Evolutionary conservation across 176 grass and related monocot species (phyloP).

Genomic region (Cenchrus purpureus): DNA sequence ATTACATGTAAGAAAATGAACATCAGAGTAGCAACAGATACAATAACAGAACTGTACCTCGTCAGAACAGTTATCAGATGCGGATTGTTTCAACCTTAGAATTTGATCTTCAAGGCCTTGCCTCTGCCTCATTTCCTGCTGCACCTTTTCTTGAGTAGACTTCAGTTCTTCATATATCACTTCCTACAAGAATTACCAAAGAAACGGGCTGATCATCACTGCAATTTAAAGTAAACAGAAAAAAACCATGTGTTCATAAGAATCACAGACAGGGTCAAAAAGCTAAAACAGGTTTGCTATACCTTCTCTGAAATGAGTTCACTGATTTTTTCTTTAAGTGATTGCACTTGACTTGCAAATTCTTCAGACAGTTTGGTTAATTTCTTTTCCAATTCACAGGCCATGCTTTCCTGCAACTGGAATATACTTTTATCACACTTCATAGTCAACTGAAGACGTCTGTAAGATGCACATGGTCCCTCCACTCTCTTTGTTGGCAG

Average conservation of each 20-base stretch:
- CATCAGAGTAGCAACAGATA: constrained; percentile 36
- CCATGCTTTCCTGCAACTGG: constrained; percentile 62
- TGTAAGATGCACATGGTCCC: neutral
- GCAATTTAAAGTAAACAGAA: constrained; percentile 25
- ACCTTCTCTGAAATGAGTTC: constrained; percentile 82
- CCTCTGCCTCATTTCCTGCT: constrained; percentile 60
- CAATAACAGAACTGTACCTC: constrained; percentile 58
- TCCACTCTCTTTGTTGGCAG: neutral
- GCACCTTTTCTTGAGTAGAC: constrained; percentile 66
- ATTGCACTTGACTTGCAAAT: constrained; percentile 56
- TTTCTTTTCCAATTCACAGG: constrained; percentile 57
- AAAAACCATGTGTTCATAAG: constrained; percentile 23
- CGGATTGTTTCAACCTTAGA: constrained; percentile 59
- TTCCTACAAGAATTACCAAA: constrained; percentile 55
- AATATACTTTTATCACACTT: constrained; percentile 39
- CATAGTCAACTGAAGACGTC: neutral
- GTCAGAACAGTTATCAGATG: constrained; percentile 52
- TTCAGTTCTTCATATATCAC: constrained; percentile 70
- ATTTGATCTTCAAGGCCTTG: constrained; percentile 80
- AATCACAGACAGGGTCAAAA: constrained; percentile 12
- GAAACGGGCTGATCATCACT: constrained; percentile 8
- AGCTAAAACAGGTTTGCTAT: constrained; percentile 28
- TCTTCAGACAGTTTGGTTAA: constrained; percentile 58
- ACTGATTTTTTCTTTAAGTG: constrained; percentile 55
- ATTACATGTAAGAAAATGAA: constrained; percentile 15